Base-by-base conservation (phyloP, 331 rosid genomes). In the Ulmus americana region DNA sequence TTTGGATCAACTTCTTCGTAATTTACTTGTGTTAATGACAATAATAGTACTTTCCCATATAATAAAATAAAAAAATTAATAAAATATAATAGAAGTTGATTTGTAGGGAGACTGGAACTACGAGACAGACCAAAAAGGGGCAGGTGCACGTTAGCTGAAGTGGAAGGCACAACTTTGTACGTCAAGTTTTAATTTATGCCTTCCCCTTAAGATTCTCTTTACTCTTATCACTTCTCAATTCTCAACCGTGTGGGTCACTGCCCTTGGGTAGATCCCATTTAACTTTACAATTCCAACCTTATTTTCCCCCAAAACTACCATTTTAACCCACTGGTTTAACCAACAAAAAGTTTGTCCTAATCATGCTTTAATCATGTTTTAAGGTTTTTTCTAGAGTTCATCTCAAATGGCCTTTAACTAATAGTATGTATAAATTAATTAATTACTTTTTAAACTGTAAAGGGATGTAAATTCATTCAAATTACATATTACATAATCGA, bases 121-220 rank as follows among this genome's bases (percentile, higher is more conserved):
- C 1, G 10, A 16, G 7, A 40, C 35, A 20, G 60, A 59, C 10
- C 12, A 60, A 42, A 54, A 50, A 55, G 52, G 65, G 45, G 11
- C 70, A 45, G 16, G 76, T 68, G 79, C 83, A 74, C 71, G 86
- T 77, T 71, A 66, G 80, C 59, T 83, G 86, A 84, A 82, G 89
- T 85, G 88, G 65, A 83, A 83, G 83, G 80, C 85, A 82, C 86
- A 68, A 59, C 83, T 77, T 67, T 82, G 73, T 11, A 76, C 70
- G 80, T 79, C 84, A 81, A 28, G 35, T 57, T 47, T 55, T 22
- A 8, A 39, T 28, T 45, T 18, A 9, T 56, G 64, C 59, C 83
- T 79, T 79, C 67, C 13, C 69, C 11, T 7, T n/a, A 64, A 68
- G 69, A 45, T 12, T 42, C 60, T 53, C 53, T 14, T 10, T 14